phyloP scores from a whole-genome alignment of 495 filamentous ascomycete genomes.

The Aspergillus indologenus region DNA sequence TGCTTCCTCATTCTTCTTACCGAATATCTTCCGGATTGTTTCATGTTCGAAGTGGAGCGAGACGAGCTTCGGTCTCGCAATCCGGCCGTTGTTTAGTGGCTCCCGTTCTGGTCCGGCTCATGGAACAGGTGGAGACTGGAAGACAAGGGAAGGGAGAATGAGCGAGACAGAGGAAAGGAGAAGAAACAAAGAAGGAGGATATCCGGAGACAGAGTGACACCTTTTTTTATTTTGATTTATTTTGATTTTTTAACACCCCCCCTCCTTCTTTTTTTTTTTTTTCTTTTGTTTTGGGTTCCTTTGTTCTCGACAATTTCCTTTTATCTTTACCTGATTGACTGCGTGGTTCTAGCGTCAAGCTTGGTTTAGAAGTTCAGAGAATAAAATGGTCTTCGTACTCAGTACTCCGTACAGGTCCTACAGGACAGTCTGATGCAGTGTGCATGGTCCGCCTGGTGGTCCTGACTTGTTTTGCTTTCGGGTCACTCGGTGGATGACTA shows the following conservation, averaged over 20 bases:
- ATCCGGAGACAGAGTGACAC: background rate
- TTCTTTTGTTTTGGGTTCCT: background rate
- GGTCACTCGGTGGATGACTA: background rate
- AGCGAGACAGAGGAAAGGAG: background rate
- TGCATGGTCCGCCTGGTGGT: constrained; percentile 26
- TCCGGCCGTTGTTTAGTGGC: background rate
- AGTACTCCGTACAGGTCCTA: no score
- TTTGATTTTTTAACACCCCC: background rate
- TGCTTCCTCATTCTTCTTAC: constrained; percentile 10
- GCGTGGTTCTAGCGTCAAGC: constrained; percentile 22
- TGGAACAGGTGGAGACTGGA: background rate
- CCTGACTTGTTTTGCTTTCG: constrained; percentile 17
- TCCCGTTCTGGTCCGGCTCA: background rate
- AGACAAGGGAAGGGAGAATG: background rate
- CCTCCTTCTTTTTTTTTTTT: constrained; percentile 4
- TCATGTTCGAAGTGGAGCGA: constrained; percentile 27
- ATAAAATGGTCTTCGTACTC: no score
- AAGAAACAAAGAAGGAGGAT: background rate
- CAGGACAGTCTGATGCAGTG: constrained; percentile 5
- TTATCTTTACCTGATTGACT: no score
- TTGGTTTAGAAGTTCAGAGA: constrained; percentile 20
- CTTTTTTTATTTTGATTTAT: constrained; percentile 3
- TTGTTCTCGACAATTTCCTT: no score
- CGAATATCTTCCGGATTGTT: constrained; percentile 24
- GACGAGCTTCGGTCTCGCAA: constrained; percentile 3